Evolutionary conservation across 192 early-diverging fungal species (phyloP), one percentile per base, ranked within the genome.

Genomic region (Phlyctochytrium planicorne): DNA sequence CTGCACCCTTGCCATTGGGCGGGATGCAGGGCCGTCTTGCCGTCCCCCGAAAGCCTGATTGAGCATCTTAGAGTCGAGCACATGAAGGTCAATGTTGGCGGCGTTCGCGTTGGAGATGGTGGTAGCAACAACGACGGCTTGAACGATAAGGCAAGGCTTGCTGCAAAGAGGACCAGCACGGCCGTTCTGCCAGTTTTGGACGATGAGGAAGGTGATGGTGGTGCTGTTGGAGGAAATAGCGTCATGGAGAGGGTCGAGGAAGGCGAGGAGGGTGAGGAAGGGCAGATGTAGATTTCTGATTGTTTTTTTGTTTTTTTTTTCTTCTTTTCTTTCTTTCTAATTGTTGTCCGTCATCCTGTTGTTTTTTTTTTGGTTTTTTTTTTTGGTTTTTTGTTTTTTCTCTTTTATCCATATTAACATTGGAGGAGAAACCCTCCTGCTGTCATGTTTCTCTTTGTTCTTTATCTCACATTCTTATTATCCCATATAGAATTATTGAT

Each of bases 51-150:
- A 16, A 30, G 3, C 4, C 33, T 66, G 52, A 66, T 66, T 47
- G 25, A 53, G 65, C 65, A 66, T 57, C 34, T 66, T 52, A 52
- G 32, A 10, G 31, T 60, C 2, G 53, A 30, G 50, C 65, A 66
- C 55, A 66, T 66, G 65, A 32, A 53, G 53, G 23, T 25, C n/a
- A 31, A 25, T 34, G 65, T 47, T 57, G 32, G 23, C 36, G 12
- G 36, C 23, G 52, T 24, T 50, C 40, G 62, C 10, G 37, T 64
- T 47, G n/a, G n/a, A n/a, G n/a, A n/a, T n/a, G n/a, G n/a, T n/a
- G n/a, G n/a, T n/a, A n/a, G n/a, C n/a, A n/a, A n/a, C n/a, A n/a
- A n/a, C n/a, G n/a, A n/a, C n/a, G n/a, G n/a, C n/a, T n/a, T n/a
- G n/a, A n/a, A n/a, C n/a, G n/a, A n/a, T n/a, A n/a, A n/a, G n/a